A percentile compares a stretch with the other conserved stretches of the same genome.
phyloP scores from a whole-genome alignment of 2,329 filamentous ascomycete species.

The Colletotrichum falcatum region DNA sequence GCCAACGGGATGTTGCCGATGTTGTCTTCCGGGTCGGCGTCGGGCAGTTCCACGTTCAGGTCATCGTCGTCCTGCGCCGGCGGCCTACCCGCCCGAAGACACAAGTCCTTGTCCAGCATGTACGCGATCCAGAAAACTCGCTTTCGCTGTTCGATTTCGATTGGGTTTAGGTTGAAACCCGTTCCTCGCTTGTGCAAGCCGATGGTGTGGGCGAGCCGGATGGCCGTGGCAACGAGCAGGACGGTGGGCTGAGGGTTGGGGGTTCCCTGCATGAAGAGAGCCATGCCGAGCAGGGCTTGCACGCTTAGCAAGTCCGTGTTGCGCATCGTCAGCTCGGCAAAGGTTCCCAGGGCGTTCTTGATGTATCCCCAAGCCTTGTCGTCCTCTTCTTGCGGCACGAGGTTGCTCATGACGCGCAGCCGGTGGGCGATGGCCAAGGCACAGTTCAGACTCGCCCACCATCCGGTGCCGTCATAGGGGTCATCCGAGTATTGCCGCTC shows the following conservation, averaged over 20 bases:
- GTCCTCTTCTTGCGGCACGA: conserved; percentile 91
- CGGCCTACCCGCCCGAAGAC: conserved; percentile 69
- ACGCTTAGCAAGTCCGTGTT: conserved; percentile 96
- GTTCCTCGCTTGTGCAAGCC: conserved; percentile 94
- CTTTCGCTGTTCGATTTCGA: conserved; percentile 90
- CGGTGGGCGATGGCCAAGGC: conserved; percentile 93
- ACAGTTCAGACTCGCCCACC: conserved; percentile 98
- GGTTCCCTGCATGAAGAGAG: conserved; percentile 93
- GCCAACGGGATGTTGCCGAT: conserved; percentile 93
- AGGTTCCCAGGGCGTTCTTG: conserved; percentile 95
- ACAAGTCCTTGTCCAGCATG: conserved; percentile 73
- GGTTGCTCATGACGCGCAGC: conserved; percentile 93
- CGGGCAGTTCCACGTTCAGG: conserved; percentile 96
- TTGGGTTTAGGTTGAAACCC: conserved; percentile 91
- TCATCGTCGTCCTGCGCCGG: conserved; percentile 74
- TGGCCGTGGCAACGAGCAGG: conserved; percentile 89
- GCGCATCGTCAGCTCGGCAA: conserved; percentile 92
- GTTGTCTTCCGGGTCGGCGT: conserved; percentile 89
- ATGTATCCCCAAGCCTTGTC: conserved; percentile 95
- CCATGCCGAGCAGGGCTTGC: conserved; percentile 93
- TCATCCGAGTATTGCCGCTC: conserved; percentile 93
- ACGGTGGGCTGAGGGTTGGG: conserved; percentile 96
- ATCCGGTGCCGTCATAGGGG: conserved; percentile 93
- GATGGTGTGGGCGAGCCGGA: conserved; percentile 91
- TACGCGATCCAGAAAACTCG: conserved; percentile 76